A percentile compares a stretch with the other conserved stretches of the same genome.
phyloP scores from a whole-genome alignment of 495 filamentous ascomycete genomes.

The Talaromyces nanjingensis region DNA sequence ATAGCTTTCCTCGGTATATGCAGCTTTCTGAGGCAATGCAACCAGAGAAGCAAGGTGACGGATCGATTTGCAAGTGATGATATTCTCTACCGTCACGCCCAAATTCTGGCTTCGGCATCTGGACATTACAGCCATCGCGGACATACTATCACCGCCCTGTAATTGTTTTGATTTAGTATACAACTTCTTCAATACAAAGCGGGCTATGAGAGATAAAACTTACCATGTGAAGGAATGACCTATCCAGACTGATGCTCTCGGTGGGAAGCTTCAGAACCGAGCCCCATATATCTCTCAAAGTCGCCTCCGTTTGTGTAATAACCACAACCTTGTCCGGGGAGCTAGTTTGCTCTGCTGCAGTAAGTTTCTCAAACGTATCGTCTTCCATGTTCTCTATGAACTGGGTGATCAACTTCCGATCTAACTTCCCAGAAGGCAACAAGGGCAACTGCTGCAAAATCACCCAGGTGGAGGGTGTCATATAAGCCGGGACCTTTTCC shows the following conservation, averaged over 20 bases:
- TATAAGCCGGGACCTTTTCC: conserved; percentile 29
- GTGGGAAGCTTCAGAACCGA: conserved; percentile 27
- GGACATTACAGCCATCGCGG: conserved; percentile 38
- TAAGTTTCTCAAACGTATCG: conserved; percentile 8
- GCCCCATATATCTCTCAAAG: conserved; percentile 28
- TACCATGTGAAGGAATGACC: conserved; percentile 41
- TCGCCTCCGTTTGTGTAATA: conserved; percentile 13
- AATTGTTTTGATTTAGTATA: not conserved
- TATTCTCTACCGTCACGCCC: conserved; percentile 19
- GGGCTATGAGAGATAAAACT: conserved; percentile 7
- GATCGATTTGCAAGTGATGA: conserved; percentile 19
- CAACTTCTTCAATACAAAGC: not conserved
- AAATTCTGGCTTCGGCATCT: conserved; percentile 16
- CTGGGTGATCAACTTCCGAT: conserved; percentile 20
- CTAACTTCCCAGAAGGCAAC: conserved; percentile 34
- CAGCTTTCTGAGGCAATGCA: conserved; percentile 9
- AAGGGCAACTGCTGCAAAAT: conserved; percentile 31
- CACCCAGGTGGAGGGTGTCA: conserved; percentile 37
- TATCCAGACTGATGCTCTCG: conserved; percentile 27
- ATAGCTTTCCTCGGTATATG: conserved; percentile 9
- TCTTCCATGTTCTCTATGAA: conserved; percentile 15
- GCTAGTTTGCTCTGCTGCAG: not conserved
- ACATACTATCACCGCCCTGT: conserved; percentile 38
- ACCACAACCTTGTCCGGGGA: not conserved
- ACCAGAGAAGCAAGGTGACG: conserved; percentile 15